Conservation (phyloP, 352 stramenopile genomes). For the Phytophthora rubi region DNA sequence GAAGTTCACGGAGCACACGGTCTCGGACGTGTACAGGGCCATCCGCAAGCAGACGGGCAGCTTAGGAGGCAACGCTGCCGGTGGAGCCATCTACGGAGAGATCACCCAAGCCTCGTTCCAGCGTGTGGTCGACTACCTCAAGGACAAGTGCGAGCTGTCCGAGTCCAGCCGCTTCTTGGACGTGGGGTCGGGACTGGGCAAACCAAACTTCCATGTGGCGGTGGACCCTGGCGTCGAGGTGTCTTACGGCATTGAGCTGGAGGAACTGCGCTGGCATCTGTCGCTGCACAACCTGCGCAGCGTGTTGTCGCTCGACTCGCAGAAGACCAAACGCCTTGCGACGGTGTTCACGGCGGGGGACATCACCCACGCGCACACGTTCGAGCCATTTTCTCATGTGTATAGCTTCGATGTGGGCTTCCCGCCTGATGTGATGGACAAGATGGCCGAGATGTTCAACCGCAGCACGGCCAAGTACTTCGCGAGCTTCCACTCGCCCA, state of each 20-base stretch:
- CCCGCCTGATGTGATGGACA: constrained; percentile 94
- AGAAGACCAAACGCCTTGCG: constrained; percentile 58
- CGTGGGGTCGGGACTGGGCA: constrained; percentile 96
- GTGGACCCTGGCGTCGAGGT: constrained; percentile 96
- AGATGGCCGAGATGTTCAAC: constrained; percentile 96
- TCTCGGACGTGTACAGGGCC: constrained; percentile 91
- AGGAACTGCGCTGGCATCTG: constrained; percentile 95
- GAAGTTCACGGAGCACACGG: constrained; percentile 81
- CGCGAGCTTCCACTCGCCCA: constrained; percentile 95
- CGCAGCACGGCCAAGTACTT: constrained; percentile 89
- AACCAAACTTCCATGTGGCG: constrained; percentile 97
- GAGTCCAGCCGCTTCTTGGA: constrained; percentile 95
- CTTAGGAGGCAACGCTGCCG: constrained; percentile 94
- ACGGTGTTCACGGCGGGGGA: constrained; percentile 94
- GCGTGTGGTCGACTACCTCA: constrained; percentile 95
- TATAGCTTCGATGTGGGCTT: constrained; percentile 99
- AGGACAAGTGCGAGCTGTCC: constrained; percentile 92
- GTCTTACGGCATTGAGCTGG: constrained; percentile 96
- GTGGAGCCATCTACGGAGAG: constrained; percentile 98
- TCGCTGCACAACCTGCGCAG: constrained; percentile 94
- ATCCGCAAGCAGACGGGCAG: constrained; percentile 95
- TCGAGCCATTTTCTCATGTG: constrained; percentile 98
- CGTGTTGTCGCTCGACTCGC: constrained; percentile 77
- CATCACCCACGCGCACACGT: constrained; percentile 93
- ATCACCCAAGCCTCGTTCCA: constrained; percentile 97